Evolutionary conservation across 139 green algal genomes (phyloP), one percentile per base, ranked within the genome.

Genomic region (Axilococcus clingmanii): DNA sequence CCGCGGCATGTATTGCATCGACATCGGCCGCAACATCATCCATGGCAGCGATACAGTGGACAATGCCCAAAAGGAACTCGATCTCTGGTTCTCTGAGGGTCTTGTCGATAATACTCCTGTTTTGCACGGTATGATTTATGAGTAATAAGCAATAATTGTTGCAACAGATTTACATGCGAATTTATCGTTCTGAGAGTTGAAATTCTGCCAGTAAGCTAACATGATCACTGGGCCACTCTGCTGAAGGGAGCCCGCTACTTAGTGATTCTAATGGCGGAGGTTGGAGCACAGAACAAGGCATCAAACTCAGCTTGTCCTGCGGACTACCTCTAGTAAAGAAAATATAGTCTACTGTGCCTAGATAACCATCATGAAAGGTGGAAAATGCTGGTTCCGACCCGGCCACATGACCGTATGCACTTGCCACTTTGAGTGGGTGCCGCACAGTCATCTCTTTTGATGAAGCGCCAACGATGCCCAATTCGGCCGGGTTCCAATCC

Each of bases 11-110:
- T 89, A 74, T 62, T 74, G 61, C 63, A 86, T 95, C 43, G 75
- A 93, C 57, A 65, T 86, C 4, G 27, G 84, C 40, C 80, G 90
- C 59, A 97, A 97, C 64, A 68, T 97, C 28, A 94, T 96, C 38
- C 65, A 75, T 36, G 66, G 71, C 60, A 88, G 71, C 22, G 92
- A 99, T 76, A 57, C 57, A 22, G 85, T 95, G 32, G 92, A 99
- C 65, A 93, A 72, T 61, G 92, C 81, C 33, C 55, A 94, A 62
- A 81, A 87, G 46, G 92, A 99, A 76, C 91, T 98, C 48, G 80
- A 56, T 14, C 70, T 98, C n/a, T 98, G 91, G 91, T 98, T 97
- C 75, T 77, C 83, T 9, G 83, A 93, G 59, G 80, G 70, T 57
- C 44, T 80, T 5, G 51, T 59, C 1, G 65, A 78, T 7, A 66